These are phyloP conservation scores for Monosporozyma solicola DNA, from an alignment of 805 yeast genomes.

Conservation along the genomic window DNA sequence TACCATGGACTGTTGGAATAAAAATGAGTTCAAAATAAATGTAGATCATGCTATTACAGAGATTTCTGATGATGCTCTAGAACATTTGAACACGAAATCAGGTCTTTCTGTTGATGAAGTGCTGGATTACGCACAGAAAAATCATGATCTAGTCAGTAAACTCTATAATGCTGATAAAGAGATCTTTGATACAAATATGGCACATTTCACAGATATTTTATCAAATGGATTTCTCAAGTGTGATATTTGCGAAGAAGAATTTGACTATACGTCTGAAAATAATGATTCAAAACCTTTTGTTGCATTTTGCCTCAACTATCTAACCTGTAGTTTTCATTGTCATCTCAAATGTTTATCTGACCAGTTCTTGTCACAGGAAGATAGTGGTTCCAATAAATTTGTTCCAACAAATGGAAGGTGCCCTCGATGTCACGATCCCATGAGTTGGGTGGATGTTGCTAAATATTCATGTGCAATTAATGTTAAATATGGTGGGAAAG, in stretches of 20 bases:
- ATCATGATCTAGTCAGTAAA: slow-evolving; percentile 20
- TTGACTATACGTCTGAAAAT: slow-evolving; percentile 32
- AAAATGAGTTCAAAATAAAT: slow-evolving; percentile 15
- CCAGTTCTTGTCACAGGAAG: slow-evolving; percentile 8
- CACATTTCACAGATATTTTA: slow-evolving; percentile 15
- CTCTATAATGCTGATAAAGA: slow-evolving; percentile 17
- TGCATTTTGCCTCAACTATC: slow-evolving; percentile 25
- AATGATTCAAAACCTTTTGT: slow-evolving; percentile 26
- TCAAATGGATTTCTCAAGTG: slow-evolving; percentile 25
- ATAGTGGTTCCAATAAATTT: background rate
- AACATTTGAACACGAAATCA: slow-evolving; percentile 1
- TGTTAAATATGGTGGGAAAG: slow-evolving; percentile 5
- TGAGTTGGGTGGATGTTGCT: slow-evolving; percentile 26
- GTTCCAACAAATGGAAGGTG: slow-evolving; percentile 20
- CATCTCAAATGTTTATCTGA: slow-evolving; percentile 37
- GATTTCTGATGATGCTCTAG: slow-evolving; percentile 5
- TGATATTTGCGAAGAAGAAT: slow-evolving; percentile 21
- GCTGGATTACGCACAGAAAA: slow-evolving; percentile 12
- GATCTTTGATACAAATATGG: slow-evolving; percentile 8
- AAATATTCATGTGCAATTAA: slow-evolving; percentile 20
- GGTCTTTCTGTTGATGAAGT: slow-evolving; percentile 9
- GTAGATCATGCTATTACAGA: background rate
- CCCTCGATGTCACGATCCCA: slow-evolving; percentile 17
- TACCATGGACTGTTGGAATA: slow-evolving; percentile 15
- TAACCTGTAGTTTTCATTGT: slow-evolving; percentile 26